These are phyloP conservation scores for Allantophomopsis lycopodina DNA, from an alignment of 2,329 filamentous ascomycete genomes.

Conservation along the genomic window DNA sequence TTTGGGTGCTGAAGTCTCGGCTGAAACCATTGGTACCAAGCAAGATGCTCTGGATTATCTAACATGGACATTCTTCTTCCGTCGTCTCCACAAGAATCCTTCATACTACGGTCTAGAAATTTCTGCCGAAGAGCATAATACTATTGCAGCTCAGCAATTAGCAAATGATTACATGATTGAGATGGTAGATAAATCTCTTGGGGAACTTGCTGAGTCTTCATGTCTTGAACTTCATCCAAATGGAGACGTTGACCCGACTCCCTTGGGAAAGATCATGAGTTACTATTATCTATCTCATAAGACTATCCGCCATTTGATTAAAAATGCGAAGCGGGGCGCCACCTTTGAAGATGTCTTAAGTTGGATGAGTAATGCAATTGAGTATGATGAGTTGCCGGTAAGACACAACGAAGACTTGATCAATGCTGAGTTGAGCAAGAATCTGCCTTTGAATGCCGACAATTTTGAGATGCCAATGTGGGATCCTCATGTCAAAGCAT, in stretches of 20 bases:
- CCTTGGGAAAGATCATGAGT: constrained; percentile 95
- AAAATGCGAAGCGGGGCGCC: constrained; percentile 60
- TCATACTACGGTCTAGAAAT: constrained; percentile 96
- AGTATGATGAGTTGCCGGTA: constrained; percentile 95
- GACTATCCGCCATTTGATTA: constrained; percentile 76
- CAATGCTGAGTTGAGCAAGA: constrained; percentile 77
- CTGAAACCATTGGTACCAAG: constrained; percentile 83
- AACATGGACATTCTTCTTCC: constrained; percentile 99
- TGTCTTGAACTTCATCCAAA: constrained; percentile 77
- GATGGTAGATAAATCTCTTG: constrained; percentile 77
- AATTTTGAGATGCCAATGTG: constrained; percentile 67
- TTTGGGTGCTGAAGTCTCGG: constrained; percentile 85
- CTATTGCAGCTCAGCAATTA: constrained; percentile 66
- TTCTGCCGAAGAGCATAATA: constrained; percentile 83
- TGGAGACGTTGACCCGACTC: constrained; percentile 79
- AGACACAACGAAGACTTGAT: constrained; percentile 97
- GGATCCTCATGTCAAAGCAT: constrained; percentile 97
- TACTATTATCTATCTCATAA: constrained; percentile 97
- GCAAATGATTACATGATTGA: constrained; percentile 93
- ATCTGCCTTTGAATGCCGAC: constrained; percentile 46
- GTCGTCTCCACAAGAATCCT: constrained; percentile 91
- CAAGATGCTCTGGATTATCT: constrained; percentile 96
- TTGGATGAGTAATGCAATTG: constrained; percentile 87
- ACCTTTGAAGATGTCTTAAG: constrained; percentile 71
- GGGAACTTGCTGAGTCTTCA: constrained; percentile 68